phyloP scores from a whole-genome alignment of 208 protist genomes.

The Leishmania turanica region DNA sequence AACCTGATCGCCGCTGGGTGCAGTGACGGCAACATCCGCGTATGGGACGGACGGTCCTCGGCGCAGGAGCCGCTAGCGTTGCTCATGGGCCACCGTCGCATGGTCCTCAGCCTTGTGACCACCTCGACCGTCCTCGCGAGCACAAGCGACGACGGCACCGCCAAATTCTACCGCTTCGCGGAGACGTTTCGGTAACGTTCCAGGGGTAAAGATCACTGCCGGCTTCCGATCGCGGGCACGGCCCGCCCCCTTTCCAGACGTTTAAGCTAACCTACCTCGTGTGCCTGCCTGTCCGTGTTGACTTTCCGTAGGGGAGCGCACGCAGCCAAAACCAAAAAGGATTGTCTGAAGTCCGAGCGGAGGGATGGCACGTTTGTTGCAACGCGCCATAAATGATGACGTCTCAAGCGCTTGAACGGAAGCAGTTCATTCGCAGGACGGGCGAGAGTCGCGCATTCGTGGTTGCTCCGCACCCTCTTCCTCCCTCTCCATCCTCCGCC shows the following conservation, averaged over 20 bases:
- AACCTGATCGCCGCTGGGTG: conserved; percentile 68
- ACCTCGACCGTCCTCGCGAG: conserved; percentile 36
- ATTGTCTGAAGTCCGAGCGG: neutral
- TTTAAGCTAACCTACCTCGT: conserved; percentile 3
- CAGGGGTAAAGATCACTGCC: neutral
- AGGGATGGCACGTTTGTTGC: neutral
- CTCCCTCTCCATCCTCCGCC: neutral
- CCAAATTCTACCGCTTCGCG: conserved; percentile 51
- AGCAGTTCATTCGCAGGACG: neutral
- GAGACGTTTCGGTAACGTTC: neutral
- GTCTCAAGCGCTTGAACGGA: neutral
- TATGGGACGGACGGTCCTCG: conserved; percentile 81
- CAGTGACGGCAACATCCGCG: conserved; percentile 78
- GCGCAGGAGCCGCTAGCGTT: conserved; percentile 47
- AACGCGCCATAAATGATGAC: neutral
- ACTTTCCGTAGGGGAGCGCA: neutral
- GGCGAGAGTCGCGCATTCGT: neutral
- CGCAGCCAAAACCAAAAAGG: neutral
- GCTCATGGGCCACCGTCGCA: conserved; percentile 82
- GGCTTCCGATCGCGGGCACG: neutral
- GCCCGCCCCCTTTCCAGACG: neutral
- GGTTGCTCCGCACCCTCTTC: no score
- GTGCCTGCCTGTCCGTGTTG: neutral
- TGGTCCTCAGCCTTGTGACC: conserved; percentile 68
- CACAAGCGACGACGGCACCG: conserved; percentile 79